Percentiles rank a stretch among this genome's conserved stretches.
Evolutionary conservation across 768 basidiomycete species (phyloP).

Genomic region (Russula earlei): DNA sequence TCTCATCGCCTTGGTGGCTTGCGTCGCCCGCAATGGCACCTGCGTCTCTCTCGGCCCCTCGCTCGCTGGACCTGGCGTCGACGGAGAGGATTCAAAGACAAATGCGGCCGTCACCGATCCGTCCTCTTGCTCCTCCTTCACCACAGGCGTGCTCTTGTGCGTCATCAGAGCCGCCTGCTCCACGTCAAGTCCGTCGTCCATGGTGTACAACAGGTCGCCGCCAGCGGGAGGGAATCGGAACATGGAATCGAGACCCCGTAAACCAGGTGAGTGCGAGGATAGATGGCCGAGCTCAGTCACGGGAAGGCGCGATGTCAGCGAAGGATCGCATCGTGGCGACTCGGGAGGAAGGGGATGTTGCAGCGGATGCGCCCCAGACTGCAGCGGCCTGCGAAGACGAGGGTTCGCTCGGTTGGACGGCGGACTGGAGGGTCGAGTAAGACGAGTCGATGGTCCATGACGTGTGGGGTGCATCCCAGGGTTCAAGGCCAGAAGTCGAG

Average conservation of each 20-base stretch:
- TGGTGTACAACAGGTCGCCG: constrained; percentile 11
- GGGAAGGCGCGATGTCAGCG: constrained; percentile 10
- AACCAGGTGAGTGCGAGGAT: constrained; percentile 10
- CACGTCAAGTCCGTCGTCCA: constrained; percentile 13
- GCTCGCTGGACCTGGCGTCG: constrained; percentile 10
- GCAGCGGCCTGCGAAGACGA: constrained; percentile 1
- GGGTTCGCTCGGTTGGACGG: constrained; percentile 12
- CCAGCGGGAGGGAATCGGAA: constrained; percentile 12
- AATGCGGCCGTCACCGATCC: constrained; percentile 12
- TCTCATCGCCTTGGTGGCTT: constrained; percentile 61
- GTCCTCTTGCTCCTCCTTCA: constrained; percentile 19
- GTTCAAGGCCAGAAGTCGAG: constrained; percentile 8
- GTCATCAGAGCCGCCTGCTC: constrained; percentile 7
- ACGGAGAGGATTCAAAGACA: constrained; percentile 18
- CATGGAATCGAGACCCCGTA: constrained; percentile 11
- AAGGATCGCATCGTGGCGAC: constrained; percentile 14
- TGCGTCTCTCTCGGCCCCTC: constrained; percentile 17
- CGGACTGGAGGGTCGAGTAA: constrained; percentile 17
- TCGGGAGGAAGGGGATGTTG: constrained; percentile 15
- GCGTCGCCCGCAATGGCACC: constrained; percentile 68
- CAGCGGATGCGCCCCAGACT: constrained; percentile 5
- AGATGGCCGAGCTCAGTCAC: constrained; percentile 10
- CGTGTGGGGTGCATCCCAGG: constrained; percentile 12
- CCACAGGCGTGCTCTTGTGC: constrained; percentile 3
- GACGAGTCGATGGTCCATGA: constrained; percentile 19